A percentile compares a stretch with the other conserved stretches of the same genome.
These are phyloP conservation scores for Allium sativum DNA, from an alignment of 106 monocot genomes.

Conservation along the genomic window DNA sequence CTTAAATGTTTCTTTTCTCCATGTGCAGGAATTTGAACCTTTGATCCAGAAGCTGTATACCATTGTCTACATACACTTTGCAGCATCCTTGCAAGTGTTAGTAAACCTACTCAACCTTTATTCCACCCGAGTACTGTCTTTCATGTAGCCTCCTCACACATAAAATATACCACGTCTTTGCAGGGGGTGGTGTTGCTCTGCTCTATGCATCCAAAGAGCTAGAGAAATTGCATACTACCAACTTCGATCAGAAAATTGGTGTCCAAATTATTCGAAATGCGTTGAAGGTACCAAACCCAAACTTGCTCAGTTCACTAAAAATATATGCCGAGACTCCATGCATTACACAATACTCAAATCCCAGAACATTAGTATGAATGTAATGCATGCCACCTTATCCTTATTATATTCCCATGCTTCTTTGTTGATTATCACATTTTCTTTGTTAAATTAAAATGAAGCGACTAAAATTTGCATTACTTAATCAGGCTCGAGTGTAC, in stretches of 20 bases:
- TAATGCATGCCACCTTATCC: no score
- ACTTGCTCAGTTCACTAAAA: not conserved
- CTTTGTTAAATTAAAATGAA: no score
- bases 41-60: constrained; percentile 95
- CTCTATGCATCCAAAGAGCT: constrained; percentile 60
- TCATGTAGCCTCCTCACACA: no score
- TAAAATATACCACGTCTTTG: not conserved
- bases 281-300: constrained; percentile 26
- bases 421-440: not conserved
- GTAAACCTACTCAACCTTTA: constrained; percentile 9
- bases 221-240: constrained; percentile 51
- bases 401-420: not conserved
- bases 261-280: constrained; percentile 75
- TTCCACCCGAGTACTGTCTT: no score
- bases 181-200: constrained; percentile 67
- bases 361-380: no score
- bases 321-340: no score
- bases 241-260: constrained; percentile 76
- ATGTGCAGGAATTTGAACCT: constrained; percentile 81
- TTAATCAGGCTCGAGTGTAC: constrained; percentile 45
- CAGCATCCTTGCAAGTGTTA: constrained; percentile 93
- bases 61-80: constrained; percentile 97
- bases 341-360: no score
- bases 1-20: no score
- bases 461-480: no score